Evolutionary conservation across 805 yeast genomes (phyloP).

Genomic region (Nakazawaea ambrosiae): DNA sequence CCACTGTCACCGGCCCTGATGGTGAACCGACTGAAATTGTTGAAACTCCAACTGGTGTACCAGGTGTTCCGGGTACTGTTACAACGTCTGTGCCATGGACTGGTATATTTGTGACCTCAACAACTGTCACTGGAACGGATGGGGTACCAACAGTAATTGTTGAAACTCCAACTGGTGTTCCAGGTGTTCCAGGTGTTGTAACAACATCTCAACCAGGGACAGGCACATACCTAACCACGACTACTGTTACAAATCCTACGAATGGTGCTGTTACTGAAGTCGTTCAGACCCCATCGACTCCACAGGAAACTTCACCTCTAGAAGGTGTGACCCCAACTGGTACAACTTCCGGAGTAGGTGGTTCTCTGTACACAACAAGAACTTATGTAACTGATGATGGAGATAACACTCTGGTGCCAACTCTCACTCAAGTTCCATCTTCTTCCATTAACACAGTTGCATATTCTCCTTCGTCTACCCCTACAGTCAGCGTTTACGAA

Average conservation of each 20-base stretch:
- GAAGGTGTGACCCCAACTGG: background rate
- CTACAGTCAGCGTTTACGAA: background rate
- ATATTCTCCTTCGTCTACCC: background rate
- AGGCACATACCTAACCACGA: too few species aligned
- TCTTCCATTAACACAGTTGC: background rate
- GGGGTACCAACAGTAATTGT: background rate
- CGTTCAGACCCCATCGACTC: background rate
- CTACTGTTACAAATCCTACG: background rate
- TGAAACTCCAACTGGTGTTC: background rate
- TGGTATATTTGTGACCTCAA: background rate
- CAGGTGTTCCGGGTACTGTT: constrained; percentile 1
- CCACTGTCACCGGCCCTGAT: background rate
- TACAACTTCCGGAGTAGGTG: background rate
- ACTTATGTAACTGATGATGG: background rate
- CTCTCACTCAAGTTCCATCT: background rate
- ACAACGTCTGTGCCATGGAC: constrained; percentile 1
- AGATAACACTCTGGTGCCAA: background rate
- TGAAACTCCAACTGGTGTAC: constrained; percentile 10
- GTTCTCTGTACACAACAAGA: background rate
- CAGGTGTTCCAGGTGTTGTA: background rate
- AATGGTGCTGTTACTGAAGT: background rate
- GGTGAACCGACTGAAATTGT: background rate
- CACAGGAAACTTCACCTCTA: background rate
- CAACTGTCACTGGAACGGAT: background rate
- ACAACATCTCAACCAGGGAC: background rate